Base-by-base conservation (phyloP, 31 red algal genomes). In the Asparagopsis taxiformis region DNA sequence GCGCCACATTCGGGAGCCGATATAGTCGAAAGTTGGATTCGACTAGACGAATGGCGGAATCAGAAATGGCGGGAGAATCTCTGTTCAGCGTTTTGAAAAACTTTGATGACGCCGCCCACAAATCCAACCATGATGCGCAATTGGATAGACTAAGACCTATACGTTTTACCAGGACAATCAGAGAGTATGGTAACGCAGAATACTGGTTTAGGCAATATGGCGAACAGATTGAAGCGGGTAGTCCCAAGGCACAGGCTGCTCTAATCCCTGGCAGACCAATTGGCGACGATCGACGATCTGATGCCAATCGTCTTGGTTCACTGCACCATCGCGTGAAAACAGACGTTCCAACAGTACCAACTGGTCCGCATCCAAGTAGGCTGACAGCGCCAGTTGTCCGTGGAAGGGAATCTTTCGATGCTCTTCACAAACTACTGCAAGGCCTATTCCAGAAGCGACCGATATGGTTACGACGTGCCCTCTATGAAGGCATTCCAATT, bases 401-500 rank as follows among this genome's bases (percentile, higher is more conserved):
- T 8, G 61, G 70, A 24, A 33, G 69, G 32, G 25, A 11, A 5
- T 22, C 55, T 16, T 67, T 51, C 44, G 32, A 35, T 24, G 31
- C 59, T 46, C 55, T 74, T 19, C 13, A 58, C 4, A 19, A 29
- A 8, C 34, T 86, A 20, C 4, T 86, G 29, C 23, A 53, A 3
- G 9, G 15, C 25, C 48, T 75, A 11, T 86, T 86, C 30, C 41
- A 60, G 33, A 19, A 23, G n/a, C 69, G 81, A 8, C 81, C 81
- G 10, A 39, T 86, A 21, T 86, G 81, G 81, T 17, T 86, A 48
- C 70, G 81, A 21, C 69, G 70, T 23, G 81, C 81, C 10, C 53
- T 86, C 16, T 33, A 62, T 3, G 59, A 72, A 5, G 70, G 81
- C 20, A 69, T 86, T 10, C 70, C 81, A 24, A 33, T 2, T 3